Conservation (phyloP, 129 eudicot species). For the Chrysanthemum makinoi region DNA sequence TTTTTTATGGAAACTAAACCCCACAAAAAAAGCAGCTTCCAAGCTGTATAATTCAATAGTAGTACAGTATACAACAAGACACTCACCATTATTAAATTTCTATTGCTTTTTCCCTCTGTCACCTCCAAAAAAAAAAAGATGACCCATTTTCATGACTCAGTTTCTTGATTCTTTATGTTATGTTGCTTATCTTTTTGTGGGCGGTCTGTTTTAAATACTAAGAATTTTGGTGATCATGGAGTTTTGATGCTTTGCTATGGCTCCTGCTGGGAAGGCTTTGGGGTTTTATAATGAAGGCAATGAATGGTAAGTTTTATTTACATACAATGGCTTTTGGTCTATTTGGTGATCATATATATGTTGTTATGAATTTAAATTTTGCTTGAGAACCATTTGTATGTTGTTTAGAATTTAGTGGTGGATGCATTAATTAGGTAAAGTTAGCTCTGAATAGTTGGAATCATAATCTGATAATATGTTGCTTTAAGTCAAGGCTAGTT, state of each 20-base stretch:
- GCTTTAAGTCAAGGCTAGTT: not conserved
- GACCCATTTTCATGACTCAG: constrained; percentile 23
- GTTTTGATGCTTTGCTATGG: constrained; percentile 46
- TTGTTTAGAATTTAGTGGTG: constrained; percentile 10
- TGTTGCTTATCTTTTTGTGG: constrained; percentile 31
- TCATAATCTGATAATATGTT: too few relatives aligned
- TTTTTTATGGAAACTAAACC: constrained; percentile 28
- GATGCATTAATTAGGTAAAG: constrained; percentile 4
- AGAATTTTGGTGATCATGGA: constrained; percentile 22
- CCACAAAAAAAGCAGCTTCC: constrained; percentile 31
- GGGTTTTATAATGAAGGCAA: constrained; percentile 56
- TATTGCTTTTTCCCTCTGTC: constrained; percentile 10
- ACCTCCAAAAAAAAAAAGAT: not conserved
- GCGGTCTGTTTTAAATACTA: constrained; percentile 15
- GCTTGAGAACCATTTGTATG: not conserved
- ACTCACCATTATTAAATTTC: constrained; percentile 29
- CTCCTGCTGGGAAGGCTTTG: constrained; percentile 57
- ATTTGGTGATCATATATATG: constrained; percentile 23
- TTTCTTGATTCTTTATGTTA: constrained; percentile 29
- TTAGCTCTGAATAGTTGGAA: not conserved
- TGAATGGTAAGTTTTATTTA: constrained; percentile 56
- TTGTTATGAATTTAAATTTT: too few relatives aligned
- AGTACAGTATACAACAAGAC: constrained; percentile 33
- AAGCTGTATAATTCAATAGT: constrained; percentile 13
- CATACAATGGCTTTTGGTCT: not conserved